Evolutionary conservation across 2,329 filamentous ascomycete species (phyloP), one percentile per base, ranked within the genome.

Genomic region (Pseudogymnoascus sp.): DNA sequence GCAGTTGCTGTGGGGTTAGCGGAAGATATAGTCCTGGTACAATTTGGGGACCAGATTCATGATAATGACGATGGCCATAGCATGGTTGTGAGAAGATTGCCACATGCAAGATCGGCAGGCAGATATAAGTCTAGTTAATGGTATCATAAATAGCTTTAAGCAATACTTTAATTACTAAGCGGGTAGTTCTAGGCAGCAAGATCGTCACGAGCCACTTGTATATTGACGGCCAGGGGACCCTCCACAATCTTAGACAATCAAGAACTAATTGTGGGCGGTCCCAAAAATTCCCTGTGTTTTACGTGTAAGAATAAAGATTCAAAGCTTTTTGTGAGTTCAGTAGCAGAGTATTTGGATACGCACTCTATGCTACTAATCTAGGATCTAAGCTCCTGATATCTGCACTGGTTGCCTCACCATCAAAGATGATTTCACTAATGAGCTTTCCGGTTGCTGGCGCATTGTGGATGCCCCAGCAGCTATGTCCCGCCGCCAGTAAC

Each of bases 381-480:
- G 89, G 90, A 72, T 92, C 86, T 65, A 93, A 72, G 37, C 79
- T 81, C 1, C 77, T 77, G 30, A 92, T 79, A 64, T 86, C 80
- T 4, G 88, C 87, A 67, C 88, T 92, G 69, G 74, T 86, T 1
- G 87, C 83, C 63, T 77, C 74, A 0, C 89, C 89, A 60, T 92
- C 89, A 68, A 92, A 85, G 2, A 94, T 76, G 74, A 89, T 85
- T 73, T 93, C 89, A 37, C 88, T 87, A 78, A 94, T 87, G 38
- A 93, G 73, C 74, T 87, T 90, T 3, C 90, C 90, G 6, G 93
- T 97, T 1, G 82, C 94, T 1, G 93, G 92, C 0, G 86, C 91
- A 76, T 99, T 97, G 76, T 97, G 93, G 20, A 99, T 96, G 0
- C 94, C 94, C 94, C 94, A 99, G 76, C 93, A 97, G 1, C 92